Base-by-base conservation (phyloP, 1,284 basidiomycete species). In the Ganoderma sinense region DNA sequence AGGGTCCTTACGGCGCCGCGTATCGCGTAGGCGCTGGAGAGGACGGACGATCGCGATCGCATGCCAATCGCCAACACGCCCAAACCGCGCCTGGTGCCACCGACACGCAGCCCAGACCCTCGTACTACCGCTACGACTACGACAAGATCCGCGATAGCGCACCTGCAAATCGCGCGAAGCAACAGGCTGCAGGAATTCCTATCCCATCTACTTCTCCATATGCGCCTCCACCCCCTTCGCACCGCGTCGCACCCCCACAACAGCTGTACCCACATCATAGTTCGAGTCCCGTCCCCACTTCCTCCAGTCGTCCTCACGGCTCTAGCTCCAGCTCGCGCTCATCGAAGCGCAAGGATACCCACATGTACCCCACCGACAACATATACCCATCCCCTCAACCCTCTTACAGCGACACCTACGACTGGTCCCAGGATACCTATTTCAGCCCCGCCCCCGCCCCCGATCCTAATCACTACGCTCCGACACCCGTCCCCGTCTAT, bases 41-140 rank as follows among this genome's bases (percentile, higher is more conserved):
- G 20, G 51, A 13, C 40, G 18, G n/a, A 26, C 36, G 40, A 61
- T 61, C 59, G n/a, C 56, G 56, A 59, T 31, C 65, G 5, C 45
- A 58, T 29, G 43, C 64, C 13, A 48, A 40, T 40, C 60, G 33
- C 11, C 63, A 65, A 4, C 67, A 33, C 31, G 29, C 59, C 11
- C 51, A 64, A 55, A 33, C 43, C 11, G 4, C 62, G 14, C 69
- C 62, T 7, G 16, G 26, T 48, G 6, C 62, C 18, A 62, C 45
- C 36, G 59, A 69, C 11, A 10, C 56, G 26, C 66, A 71, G n/a
- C 64, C 71, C 14, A 67, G 66, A 10, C 39, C 66, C 13, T 72
- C 74, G 13, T 80, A 83, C 68, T 81, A 84, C 73, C 79, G 81
- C 29, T 76, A 76, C 56, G 78, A 84, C 65, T 80, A 82, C 70